Percentiles rank a stretch among this genome's conserved stretches.
These are phyloP conservation scores for Apiospora phragmitis DNA, from an alignment of 2,329 filamentous ascomycete species.

Conservation along the genomic window DNA sequence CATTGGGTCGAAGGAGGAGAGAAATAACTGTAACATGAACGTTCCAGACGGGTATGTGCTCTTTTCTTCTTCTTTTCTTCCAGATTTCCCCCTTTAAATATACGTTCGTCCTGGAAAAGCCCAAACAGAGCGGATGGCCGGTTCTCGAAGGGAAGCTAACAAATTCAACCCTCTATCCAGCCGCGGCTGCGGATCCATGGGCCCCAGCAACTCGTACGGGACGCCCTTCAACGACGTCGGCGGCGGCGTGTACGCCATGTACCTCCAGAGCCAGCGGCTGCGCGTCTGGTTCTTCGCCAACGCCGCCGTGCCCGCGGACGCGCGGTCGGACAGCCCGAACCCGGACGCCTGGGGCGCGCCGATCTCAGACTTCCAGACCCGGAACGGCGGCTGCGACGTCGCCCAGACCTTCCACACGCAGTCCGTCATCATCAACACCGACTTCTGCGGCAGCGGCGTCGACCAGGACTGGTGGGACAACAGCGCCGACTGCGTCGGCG, in stretches of 20 bases:
- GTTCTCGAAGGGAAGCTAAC: not conserved
- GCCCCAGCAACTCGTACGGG: slow-evolving; percentile 48
- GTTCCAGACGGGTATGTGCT: slow-evolving; percentile 18
- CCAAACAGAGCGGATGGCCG: not conserved
- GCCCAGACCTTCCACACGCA: slow-evolving; percentile 61
- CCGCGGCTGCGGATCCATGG: slow-evolving; percentile 57
- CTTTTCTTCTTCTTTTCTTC: too few species aligned
- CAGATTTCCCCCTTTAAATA: not conserved
- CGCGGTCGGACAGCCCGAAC: slow-evolving; percentile 53
- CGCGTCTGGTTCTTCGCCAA: slow-evolving; percentile 62
- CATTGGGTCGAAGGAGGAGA: slow-evolving; percentile 22
- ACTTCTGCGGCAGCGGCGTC: slow-evolving; percentile 61
- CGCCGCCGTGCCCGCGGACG: slow-evolving; percentile 49
- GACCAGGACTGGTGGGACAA: slow-evolving; percentile 47
- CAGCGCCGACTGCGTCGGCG: slow-evolving; percentile 51
- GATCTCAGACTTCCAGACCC: slow-evolving; percentile 60
- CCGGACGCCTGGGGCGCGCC: slow-evolving; percentile 63
- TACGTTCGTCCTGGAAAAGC: not conserved
- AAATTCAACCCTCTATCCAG: slow-evolving; percentile 42
- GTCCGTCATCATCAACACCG: slow-evolving; percentile 66
- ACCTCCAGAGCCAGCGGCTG: slow-evolving; percentile 61
- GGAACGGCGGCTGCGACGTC: slow-evolving; percentile 59
- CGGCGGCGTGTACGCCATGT: slow-evolving; percentile 62
- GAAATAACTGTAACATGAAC: slow-evolving; percentile 50
- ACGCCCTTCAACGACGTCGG: slow-evolving; percentile 50